These are phyloP conservation scores for Ceratocystis harringtonii DNA, from an alignment of 2,329 filamentous ascomycete species.

Conservation along the genomic window DNA sequence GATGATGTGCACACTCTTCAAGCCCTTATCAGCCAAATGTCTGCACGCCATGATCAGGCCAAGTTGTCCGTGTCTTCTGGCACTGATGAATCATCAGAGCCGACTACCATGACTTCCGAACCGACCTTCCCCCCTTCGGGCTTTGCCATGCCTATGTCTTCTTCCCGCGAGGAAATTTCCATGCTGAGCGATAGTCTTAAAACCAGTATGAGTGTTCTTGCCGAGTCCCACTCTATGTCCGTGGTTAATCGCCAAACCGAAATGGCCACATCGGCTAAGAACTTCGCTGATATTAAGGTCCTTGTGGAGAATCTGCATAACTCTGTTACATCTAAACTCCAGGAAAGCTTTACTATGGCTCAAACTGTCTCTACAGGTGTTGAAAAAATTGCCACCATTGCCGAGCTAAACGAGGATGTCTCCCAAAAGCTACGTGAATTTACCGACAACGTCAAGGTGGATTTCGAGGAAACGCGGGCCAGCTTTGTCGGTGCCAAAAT, in stretches of 20 bases:
- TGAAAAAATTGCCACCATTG: constrained; percentile 24
- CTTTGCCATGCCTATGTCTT: constrained; percentile 12
- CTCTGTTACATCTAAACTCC: constrained; percentile 60
- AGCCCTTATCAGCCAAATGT: constrained; percentile 63
- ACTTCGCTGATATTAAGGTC: constrained; percentile 62
- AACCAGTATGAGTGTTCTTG: constrained; percentile 30
- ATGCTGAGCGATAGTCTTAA: constrained; percentile 16
- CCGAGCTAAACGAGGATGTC: constrained; percentile 41
- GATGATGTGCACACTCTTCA: constrained; percentile 67
- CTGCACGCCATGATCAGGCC: constrained; percentile 59
- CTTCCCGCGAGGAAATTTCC: constrained; percentile 13
- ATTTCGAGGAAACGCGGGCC: constrained; percentile 75
- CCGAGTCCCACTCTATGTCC: constrained; percentile 59
- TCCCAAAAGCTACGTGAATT: constrained; percentile 54
- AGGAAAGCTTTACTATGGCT: constrained; percentile 56
- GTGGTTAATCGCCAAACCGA: constrained; percentile 76
- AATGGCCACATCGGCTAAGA: constrained; percentile 61
- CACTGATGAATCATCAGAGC: neutral
- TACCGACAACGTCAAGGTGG: constrained; percentile 59
- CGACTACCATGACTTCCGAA: neutral
- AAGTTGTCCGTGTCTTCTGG: constrained; percentile 31
- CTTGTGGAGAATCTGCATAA: constrained; percentile 67
- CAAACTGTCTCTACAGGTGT: constrained; percentile 42
- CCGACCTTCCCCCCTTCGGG: constrained; percentile 5
- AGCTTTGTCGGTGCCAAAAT: constrained; percentile 67